Percentiles rank a stretch among this genome's conserved stretches.
Conservation (phyloP, 805 yeast species). For the Teunomyces tritomae region DNA sequence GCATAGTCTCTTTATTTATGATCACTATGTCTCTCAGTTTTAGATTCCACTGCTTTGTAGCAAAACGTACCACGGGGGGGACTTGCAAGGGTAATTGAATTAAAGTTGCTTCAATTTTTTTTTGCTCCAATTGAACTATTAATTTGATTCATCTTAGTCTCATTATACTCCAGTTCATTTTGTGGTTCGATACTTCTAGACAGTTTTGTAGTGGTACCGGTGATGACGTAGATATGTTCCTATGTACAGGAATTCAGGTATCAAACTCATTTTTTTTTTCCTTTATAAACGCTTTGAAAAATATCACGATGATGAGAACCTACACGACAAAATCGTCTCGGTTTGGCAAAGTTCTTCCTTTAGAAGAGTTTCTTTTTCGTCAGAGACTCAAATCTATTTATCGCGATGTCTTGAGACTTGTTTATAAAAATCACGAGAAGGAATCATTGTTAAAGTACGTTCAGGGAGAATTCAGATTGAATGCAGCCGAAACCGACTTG, state of each 20-base stretch:
- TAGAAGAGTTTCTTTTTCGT: conserved; percentile 42
- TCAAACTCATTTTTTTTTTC: neutral
- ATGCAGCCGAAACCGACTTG: conserved; percentile 26
- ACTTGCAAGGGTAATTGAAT: too few species aligned
- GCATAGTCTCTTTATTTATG: too few species aligned
- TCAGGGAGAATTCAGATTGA: conserved; percentile 33
- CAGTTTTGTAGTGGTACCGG: too few species aligned
- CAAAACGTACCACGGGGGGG: too few species aligned
- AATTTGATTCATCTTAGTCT: too few species aligned
- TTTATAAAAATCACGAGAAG: conserved; percentile 37
- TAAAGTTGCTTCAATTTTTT: too few species aligned
- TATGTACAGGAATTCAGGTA: neutral
- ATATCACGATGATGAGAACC: neutral
- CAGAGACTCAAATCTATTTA: conserved; percentile 32
- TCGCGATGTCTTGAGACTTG: conserved; percentile 29
- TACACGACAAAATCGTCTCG: neutral
- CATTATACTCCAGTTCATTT: too few species aligned
- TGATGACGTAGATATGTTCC: too few species aligned
- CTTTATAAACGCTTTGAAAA: neutral
- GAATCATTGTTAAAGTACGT: conserved; percentile 30
- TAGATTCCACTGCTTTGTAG: too few species aligned
- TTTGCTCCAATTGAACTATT: too few species aligned
- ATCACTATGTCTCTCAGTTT: too few species aligned
- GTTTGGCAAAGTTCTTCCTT: conserved; percentile 7
- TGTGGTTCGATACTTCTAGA: too few species aligned